Evolutionary conservation across 768 basidiomycete genomes (phyloP).

Genomic region (Hydnomerulius pinastri): DNA sequence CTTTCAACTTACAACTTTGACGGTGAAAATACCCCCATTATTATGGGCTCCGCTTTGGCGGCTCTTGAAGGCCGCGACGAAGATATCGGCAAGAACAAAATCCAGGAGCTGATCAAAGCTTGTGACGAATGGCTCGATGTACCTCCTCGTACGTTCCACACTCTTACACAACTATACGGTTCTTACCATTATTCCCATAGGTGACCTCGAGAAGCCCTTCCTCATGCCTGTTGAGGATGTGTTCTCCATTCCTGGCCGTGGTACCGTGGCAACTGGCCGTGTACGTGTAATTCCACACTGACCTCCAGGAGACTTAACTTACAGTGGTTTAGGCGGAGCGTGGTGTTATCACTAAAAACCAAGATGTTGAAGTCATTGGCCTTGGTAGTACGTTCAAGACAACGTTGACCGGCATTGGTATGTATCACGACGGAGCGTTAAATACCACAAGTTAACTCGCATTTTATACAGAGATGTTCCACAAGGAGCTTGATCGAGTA

Average conservation of each 20-base stretch:
- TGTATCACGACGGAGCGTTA: neutral
- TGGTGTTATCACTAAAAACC: conserved; percentile 87
- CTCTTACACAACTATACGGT: neutral
- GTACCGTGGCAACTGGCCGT: conserved; percentile 95
- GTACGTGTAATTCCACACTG: conserved; percentile 44
- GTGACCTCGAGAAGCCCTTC: conserved; percentile 98
- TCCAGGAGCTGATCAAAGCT: conserved; percentile 77
- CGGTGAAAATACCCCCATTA: conserved; percentile 96
- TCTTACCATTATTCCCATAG: conserved; percentile 38
- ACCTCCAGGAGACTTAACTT: neutral
- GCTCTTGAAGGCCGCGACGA: conserved; percentile 87
- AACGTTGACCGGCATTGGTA: conserved; percentile 91
- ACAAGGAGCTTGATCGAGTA: conserved; percentile 96
- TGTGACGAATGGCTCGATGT: conserved; percentile 96
- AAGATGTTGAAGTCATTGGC: conserved; percentile 92
- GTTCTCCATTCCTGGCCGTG: conserved; percentile 97
- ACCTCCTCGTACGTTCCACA: conserved; percentile 68
- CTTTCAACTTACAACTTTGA: conserved; percentile 92
- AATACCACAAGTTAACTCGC: conserved; percentile 5
- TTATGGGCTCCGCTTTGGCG: conserved; percentile 96
- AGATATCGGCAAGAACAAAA: conserved; percentile 78
- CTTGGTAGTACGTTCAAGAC: conserved; percentile 83
- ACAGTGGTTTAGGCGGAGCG: conserved; percentile 71
- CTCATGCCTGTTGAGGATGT: conserved; percentile 95
- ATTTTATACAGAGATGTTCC: conserved; percentile 86